Evolutionary conservation across 495 filamentous ascomycete genomes (phyloP).

Genomic region (Podospora pseudocomata): DNA sequence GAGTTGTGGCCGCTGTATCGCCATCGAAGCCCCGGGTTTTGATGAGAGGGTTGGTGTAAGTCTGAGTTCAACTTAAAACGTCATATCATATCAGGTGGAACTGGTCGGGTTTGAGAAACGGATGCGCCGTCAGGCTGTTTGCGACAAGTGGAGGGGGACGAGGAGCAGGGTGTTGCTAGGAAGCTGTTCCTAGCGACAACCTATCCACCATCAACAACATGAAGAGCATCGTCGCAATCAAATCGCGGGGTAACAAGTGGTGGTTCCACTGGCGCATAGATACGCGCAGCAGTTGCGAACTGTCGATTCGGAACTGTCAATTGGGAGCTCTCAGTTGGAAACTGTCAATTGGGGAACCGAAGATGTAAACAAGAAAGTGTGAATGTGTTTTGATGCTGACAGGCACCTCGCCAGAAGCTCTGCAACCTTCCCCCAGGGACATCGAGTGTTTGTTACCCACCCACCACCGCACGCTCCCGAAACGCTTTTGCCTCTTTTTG

Average conservation of each 20-base stretch:
- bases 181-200: slow-evolving; percentile 4
- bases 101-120: not conserved
- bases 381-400: not conserved
- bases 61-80: not conserved
- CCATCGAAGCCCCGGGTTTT: not conserved
- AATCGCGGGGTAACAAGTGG: not conserved
- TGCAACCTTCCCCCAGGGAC: not conserved
- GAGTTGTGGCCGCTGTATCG: not conserved
- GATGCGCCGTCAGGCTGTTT: slow-evolving; percentile 1
- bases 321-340: not conserved
- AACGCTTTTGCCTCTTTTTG: not conserved
- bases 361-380: not conserved
- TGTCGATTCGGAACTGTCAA: not conserved
- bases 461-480: not conserved
- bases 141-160: not conserved
- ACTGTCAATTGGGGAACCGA: not conserved
- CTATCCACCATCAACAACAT: not conserved
- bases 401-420: not conserved
- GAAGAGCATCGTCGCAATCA: not conserved
- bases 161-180: not conserved
- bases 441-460: not conserved
- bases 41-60: not conserved
- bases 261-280: not conserved
- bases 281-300: not conserved
- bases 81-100: not conserved